phyloP scores from a whole-genome alignment of 2,329 filamentous ascomycete species.

The Ceratocystis destructans region DNA sequence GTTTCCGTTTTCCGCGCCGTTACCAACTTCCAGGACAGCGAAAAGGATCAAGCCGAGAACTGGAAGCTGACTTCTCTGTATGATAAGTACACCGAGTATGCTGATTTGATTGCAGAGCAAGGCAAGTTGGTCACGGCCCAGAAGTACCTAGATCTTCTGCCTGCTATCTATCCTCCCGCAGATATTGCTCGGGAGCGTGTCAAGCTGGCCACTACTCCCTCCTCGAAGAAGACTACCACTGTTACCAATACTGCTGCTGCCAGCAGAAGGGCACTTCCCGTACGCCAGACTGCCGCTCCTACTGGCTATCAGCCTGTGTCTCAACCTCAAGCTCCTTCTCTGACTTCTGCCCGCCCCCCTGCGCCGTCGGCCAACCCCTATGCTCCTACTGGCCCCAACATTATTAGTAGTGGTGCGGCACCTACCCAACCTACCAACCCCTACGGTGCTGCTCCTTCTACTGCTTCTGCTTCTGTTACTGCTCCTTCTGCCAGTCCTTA shows the following conservation, averaged over 20 bases:
- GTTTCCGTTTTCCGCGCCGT: conserved; percentile 93
- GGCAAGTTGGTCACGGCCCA: conserved; percentile 77
- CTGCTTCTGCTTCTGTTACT: conserved; percentile 25
- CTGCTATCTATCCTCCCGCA: conserved; percentile 68
- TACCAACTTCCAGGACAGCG: conserved; percentile 74
- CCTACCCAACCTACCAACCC: conserved; percentile 23
- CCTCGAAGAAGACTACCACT: conserved; percentile 23
- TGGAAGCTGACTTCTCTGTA: conserved; percentile 88
- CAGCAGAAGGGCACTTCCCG: conserved; percentile 13
- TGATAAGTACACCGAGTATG: conserved; percentile 92
- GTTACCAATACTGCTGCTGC: conserved; percentile 22
- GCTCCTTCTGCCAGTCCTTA: conserved; percentile 19
- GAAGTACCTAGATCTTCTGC: conserved; percentile 81
- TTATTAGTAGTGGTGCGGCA: conserved; percentile 7
- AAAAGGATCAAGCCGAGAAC: conserved; percentile 54
- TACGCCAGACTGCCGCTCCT: conserved; percentile 25
- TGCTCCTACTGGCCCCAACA: conserved; percentile 15
- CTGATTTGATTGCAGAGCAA: conserved; percentile 82
- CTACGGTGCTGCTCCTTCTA: conserved; percentile 36
- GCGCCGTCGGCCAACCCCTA: conserved; percentile 23
- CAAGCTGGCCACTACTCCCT: conserved; percentile 58
- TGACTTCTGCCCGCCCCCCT: conserved; percentile 23
- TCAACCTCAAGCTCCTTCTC: conserved; percentile 4
- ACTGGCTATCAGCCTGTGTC: conserved; percentile 25
- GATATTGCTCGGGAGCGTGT: conserved; percentile 78